Evolutionary conservation across 306 rosid species (phyloP).

Genomic region (Cyamopsis tetragonoloba): DNA sequence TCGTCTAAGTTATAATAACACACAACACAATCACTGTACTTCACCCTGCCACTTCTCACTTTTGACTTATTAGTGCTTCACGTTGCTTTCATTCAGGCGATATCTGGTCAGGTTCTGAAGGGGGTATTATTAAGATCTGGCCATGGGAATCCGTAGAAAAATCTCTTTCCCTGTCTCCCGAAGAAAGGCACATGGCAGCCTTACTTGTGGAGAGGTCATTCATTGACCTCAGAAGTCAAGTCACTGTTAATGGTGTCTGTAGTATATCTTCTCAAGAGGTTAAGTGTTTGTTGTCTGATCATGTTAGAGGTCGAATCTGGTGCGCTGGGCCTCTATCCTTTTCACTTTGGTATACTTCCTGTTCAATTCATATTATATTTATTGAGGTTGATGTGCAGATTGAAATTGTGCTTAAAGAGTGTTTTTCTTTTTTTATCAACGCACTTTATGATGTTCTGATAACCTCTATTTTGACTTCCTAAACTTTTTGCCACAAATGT

Average conservation of each 20-base stretch:
- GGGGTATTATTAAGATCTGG: slow-evolving; percentile 86
- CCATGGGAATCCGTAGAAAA: slow-evolving; percentile 96
- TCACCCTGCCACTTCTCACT: no score
- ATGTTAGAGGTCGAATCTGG: slow-evolving; percentile 78
- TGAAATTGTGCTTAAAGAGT: neutral
- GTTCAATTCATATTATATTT: neutral
- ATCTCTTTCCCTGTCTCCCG: slow-evolving; percentile 79
- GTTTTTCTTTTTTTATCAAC: neutral
- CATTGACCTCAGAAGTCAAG: slow-evolving; percentile 78
- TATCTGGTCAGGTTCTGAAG: slow-evolving; percentile 93
- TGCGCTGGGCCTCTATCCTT: slow-evolving; percentile 69
- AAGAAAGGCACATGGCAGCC: slow-evolving; percentile 96
- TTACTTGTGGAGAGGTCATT: slow-evolving; percentile 87
- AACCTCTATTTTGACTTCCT: neutral
- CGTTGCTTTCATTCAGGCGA: slow-evolving; percentile 62
- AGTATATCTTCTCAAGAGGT: slow-evolving; percentile 95
- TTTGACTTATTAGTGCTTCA: no score
- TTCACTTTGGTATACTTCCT: slow-evolving; percentile 67
- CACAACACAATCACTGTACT: no score
- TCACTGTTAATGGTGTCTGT: slow-evolving; percentile 86
- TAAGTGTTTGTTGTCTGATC: slow-evolving; percentile 66
- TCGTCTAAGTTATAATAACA: no score
- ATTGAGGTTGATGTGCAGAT: neutral
- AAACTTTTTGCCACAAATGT: neutral
- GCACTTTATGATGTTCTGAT: neutral